Evolutionary conservation across 139 green algal species (phyloP).

Genomic region (Zygnema circumcarinatum): DNA sequence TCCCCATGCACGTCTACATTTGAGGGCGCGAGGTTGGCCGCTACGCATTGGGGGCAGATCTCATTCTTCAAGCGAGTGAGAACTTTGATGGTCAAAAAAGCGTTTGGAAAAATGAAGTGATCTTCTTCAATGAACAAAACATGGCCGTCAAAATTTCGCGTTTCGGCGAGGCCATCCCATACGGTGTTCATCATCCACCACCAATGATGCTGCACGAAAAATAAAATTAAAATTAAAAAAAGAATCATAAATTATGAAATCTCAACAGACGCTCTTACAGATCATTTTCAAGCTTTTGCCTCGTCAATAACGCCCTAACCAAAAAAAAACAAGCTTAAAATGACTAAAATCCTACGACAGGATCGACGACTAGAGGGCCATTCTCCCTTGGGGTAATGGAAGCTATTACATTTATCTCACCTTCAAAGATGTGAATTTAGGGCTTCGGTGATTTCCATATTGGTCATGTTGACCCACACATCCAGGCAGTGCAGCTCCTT

Average conservation of each 20-base stretch:
- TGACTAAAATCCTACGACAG: too few relatives aligned
- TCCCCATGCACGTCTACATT: slow-evolving; percentile 2
- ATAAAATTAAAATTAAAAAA: too few relatives aligned
- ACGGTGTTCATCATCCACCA: slow-evolving; percentile 60
- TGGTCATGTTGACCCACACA: slow-evolving; percentile 34
- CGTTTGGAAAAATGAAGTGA: slow-evolving; percentile 57
- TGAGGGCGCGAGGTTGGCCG: slow-evolving; percentile 43
- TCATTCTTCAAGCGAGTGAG: slow-evolving; percentile 25
- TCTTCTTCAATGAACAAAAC: slow-evolving; percentile 58
- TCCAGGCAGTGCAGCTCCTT: neutral
- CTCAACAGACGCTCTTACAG: neutral
- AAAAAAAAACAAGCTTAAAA: too few relatives aligned
- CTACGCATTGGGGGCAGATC: slow-evolving; percentile 49
- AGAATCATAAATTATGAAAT: too few relatives aligned
- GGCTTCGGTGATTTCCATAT: slow-evolving; percentile 28
- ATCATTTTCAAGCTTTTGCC: neutral
- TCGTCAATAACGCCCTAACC: neutral
- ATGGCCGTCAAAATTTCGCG: slow-evolving; percentile 32
- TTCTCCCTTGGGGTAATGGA: too few relatives aligned
- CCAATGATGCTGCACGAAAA: slow-evolving; percentile 51
- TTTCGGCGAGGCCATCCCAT: slow-evolving; percentile 47
- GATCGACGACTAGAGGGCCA: too few relatives aligned
- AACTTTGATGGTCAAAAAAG: slow-evolving; percentile 23
- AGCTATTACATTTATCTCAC: neutral
- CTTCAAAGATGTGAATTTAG: slow-evolving; percentile 36